Evolutionary conservation across 345 rosid genomes (phyloP), one percentile per base, ranked within the genome.

Genomic region (Salix udensis): DNA sequence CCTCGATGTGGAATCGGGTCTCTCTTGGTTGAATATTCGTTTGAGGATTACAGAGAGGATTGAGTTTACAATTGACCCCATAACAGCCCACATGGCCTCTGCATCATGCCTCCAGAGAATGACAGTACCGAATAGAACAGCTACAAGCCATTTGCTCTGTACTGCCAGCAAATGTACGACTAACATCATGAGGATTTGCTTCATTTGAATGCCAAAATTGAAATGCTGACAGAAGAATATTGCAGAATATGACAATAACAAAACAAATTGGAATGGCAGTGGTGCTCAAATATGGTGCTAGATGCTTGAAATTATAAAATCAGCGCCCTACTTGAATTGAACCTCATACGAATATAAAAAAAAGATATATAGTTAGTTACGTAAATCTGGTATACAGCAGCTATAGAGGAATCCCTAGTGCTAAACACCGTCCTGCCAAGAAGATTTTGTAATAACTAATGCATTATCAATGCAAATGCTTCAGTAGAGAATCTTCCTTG

Each of bases 81-180:
- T 16, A 34, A 48, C 71, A 15, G 46, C 75, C 80, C 80, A 77
- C 71, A 77, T 4, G 9, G 80, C 70, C 18, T 71, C 65, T 2
- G 52, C 71, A 46, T 77, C 80, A 36, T 77, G 80, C 71, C 71
- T 77, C 71, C 71, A 65, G 14, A 77, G 71, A 62, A 77, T 21
- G 65, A 64, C 31, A 21, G 64, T 76, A 11, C 71, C 65, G 34
- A 71, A 77, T 2, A 65, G 16, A 24, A 36, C 71, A 65, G 71
- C 16, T n/a, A 61, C 74, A 14, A 71, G 42, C 80, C 80, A 77
- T 39, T 77, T 77, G 80, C 80, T 77, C 80, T 77, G 70, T 65
- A 24, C 28, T 30, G 21, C 12, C 52, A 36, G 2, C 42, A 36
- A 21, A 1, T 4, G 16, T 34, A 36, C 16, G 23, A 36, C 44